phyloP scores from a whole-genome alignment of 2,329 filamentous ascomycete species.

The Harringtonia lauricola region DNA sequence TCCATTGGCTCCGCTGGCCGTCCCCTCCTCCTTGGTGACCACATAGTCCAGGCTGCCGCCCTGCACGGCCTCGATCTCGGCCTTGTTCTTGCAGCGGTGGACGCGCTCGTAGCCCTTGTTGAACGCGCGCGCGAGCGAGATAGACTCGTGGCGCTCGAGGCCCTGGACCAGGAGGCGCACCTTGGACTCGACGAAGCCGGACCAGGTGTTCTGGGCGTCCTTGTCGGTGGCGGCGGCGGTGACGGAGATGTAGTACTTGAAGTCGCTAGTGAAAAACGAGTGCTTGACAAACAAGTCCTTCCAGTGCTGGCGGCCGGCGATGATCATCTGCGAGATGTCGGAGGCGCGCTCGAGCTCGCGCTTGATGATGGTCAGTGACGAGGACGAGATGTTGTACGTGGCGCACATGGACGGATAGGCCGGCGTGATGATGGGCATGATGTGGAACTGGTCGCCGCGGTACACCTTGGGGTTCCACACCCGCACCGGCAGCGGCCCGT shows the following conservation, averaged over 20 bases:
- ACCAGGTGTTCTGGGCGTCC: constrained; percentile 78
- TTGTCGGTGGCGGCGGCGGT: constrained; percentile 73
- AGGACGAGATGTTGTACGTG: constrained; percentile 85
- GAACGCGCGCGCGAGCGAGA: constrained; percentile 80
- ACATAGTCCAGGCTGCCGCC: constrained; percentile 39
- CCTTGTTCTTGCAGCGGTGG: constrained; percentile 50
- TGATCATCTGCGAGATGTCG: constrained; percentile 69
- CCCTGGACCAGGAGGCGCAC: constrained; percentile 74
- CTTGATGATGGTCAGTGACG: constrained; percentile 75
- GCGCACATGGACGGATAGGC: constrained; percentile 97
- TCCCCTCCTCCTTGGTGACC: constrained; percentile 28
- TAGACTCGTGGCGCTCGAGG: constrained; percentile 68
- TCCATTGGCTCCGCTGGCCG: constrained; percentile 9
- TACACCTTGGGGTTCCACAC: constrained; percentile 95
- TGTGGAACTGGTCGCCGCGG: constrained; percentile 67
- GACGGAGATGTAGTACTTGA: constrained; percentile 92
- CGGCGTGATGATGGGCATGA: constrained; percentile 98
- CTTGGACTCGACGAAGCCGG: constrained; percentile 88
- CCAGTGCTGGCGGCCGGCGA: constrained; percentile 68
- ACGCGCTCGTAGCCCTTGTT: constrained; percentile 84
- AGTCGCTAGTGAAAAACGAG: constrained; percentile 83
- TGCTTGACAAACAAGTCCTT: constrained; percentile 82
- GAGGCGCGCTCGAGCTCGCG: constrained; percentile 70
- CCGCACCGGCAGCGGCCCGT: constrained; percentile 66
- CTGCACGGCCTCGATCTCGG: constrained; percentile 43